Evolutionary conservation across 306 rosid species (phyloP).

Genomic region (Styphnolobium japonicum): DNA sequence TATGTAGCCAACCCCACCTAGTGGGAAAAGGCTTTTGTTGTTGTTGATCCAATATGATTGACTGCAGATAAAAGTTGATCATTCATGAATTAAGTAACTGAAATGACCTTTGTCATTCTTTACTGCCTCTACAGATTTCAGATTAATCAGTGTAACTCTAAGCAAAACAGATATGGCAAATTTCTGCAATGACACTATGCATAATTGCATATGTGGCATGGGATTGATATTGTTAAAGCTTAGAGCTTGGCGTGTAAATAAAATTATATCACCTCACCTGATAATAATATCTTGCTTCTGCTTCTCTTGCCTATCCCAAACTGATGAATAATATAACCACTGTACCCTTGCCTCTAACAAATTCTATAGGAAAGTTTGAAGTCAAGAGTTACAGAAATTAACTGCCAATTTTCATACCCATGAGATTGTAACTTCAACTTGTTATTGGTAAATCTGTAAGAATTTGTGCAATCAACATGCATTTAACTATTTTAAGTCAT

Average conservation of each 20-base stretch:
- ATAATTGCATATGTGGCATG: background rate
- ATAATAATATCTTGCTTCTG: too few species aligned
- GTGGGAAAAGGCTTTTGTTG: too few species aligned
- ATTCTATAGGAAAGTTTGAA: background rate
- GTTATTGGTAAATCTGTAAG: background rate
- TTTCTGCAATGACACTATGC: background rate
- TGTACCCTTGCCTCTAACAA: too few species aligned
- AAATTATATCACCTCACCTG: too few species aligned
- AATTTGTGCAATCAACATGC: background rate
- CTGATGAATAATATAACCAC: too few species aligned
- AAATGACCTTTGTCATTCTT: background rate
- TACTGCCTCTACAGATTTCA: slow-evolving; percentile 30
- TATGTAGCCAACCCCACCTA: too few species aligned
- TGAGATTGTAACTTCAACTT: background rate
- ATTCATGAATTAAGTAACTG: background rate
- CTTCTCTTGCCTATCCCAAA: too few species aligned
- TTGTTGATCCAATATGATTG: background rate
- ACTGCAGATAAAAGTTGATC: background rate
- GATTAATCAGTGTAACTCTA: background rate
- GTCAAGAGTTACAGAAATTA: background rate
- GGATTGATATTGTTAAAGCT: background rate
- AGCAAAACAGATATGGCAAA: background rate
- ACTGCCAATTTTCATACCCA: background rate
- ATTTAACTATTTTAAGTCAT: too few species aligned
- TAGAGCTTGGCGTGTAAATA: too few species aligned